Percentiles rank a stretch among this genome's conserved stretches.
Evolutionary conservation across 148 eudicot genomes (phyloP).

Genomic region (Fagopyrum homotropicum): DNA sequence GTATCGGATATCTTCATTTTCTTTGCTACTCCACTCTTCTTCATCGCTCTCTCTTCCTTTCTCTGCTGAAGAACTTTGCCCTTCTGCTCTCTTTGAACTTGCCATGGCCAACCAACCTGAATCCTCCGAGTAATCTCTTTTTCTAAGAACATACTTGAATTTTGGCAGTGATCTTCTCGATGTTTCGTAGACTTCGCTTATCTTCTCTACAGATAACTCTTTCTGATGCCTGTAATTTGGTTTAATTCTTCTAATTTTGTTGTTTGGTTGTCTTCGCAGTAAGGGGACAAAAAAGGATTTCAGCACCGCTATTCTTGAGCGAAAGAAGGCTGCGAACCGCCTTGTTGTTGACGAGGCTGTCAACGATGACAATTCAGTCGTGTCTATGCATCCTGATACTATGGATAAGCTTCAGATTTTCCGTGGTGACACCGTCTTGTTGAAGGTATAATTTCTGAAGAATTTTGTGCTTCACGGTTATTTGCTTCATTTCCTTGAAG

Average conservation of each 20-base stretch:
- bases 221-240: background rate
- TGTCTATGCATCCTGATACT: conserved; percentile 65
- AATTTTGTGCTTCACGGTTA: background rate
- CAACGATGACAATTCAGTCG: conserved; percentile 80
- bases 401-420: conserved; percentile 89
- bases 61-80: no score
- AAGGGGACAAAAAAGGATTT: conserved; percentile 52
- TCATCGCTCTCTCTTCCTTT: no score
- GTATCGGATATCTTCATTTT: no score
- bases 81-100: no score
- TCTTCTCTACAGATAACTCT: background rate
- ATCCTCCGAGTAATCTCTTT: conserved; percentile 2
- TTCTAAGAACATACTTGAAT: no score
- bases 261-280: background rate
- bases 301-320: conserved; percentile 76
- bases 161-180: background rate
- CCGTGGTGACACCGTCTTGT: conserved; percentile 68
- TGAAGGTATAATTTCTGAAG: conserved; percentile 42
- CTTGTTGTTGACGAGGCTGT: conserved; percentile 71
- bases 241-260: background rate
- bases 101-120: background rate
- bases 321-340: conserved; percentile 68
- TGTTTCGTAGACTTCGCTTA: background rate
- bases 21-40: no score
- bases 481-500: background rate